These are phyloP conservation scores for Rhizophagus prolifer DNA, from an alignment of 192 early-diverging fungal species.

Conservation along the genomic window DNA sequence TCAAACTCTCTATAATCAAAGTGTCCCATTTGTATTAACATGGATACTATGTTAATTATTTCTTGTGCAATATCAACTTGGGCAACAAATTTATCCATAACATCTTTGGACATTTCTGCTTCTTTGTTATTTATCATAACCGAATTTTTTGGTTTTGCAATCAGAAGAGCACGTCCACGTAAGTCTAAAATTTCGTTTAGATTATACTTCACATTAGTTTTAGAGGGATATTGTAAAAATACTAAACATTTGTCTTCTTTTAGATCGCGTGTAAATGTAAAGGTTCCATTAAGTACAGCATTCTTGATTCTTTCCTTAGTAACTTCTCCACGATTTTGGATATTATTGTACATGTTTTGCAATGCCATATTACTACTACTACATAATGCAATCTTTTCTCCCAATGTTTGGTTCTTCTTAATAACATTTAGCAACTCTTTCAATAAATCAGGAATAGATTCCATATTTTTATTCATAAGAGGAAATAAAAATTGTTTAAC, in stretches of 20 bases:
- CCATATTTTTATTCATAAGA: neutral
- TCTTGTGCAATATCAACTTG: slow-evolving; percentile 32
- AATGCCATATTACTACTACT: slow-evolving; percentile 25
- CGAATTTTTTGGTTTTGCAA: slow-evolving; percentile 14
- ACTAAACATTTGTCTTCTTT: slow-evolving; percentile 22
- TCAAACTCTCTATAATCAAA: slow-evolving; percentile 30
- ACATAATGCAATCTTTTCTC: slow-evolving; percentile 23
- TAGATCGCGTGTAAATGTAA: slow-evolving; percentile 12
- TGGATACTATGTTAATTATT: slow-evolving; percentile 17
- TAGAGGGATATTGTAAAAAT: slow-evolving; percentile 5
- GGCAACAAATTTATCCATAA: slow-evolving; percentile 25
- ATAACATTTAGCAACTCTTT: neutral
- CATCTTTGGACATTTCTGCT: neutral
- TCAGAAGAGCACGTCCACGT: slow-evolving; percentile 30
- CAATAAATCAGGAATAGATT: neutral
- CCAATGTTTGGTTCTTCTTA: neutral
- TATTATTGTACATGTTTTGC: slow-evolving; percentile 24
- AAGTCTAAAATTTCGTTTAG: slow-evolving; percentile 27
- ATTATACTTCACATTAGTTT: neutral
- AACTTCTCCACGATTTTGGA: neutral
- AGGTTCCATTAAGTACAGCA: slow-evolving; percentile 25
- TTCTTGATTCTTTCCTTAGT: slow-evolving; percentile 6
- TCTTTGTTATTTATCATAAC: neutral
- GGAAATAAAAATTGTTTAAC: slow-evolving; percentile 27
- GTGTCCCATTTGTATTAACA: slow-evolving; percentile 28